These are phyloP conservation scores for Gliomastix tumulicola DNA, from an alignment of 2,329 filamentous ascomycete species.

Conservation along the genomic window DNA sequence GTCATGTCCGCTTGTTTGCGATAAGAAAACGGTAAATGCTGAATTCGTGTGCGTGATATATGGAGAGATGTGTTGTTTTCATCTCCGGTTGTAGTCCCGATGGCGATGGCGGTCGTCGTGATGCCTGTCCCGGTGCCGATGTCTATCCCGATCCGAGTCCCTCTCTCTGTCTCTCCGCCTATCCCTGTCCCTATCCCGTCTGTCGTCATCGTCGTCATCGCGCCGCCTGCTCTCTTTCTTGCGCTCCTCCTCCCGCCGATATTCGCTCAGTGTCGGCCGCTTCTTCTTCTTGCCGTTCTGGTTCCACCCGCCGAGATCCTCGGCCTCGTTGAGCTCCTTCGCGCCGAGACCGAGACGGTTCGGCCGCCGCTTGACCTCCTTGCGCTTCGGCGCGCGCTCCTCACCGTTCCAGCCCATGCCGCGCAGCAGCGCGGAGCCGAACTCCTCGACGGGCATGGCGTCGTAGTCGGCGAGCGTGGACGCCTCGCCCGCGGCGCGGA, in stretches of 20 bases:
- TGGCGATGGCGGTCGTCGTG: not conserved
- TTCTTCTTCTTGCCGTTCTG: conserved; percentile 49
- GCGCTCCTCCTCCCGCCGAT: conserved; percentile 34
- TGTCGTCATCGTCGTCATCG: conserved; percentile 34
- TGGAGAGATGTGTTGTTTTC: not conserved
- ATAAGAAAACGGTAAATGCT: too few relatives aligned
- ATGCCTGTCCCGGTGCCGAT: conserved; percentile 7
- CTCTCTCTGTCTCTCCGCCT: conserved; percentile 27
- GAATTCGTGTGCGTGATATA: too few relatives aligned
- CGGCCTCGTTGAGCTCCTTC: conserved; percentile 64
- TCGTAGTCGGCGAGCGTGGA: conserved; percentile 80
- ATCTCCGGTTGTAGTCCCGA: not conserved
- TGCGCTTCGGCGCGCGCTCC: conserved; percentile 42
- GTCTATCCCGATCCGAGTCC: conserved; percentile 14
- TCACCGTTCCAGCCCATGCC: conserved; percentile 93
- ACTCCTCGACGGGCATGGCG: conserved; percentile 87
- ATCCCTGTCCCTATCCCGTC: conserved; percentile 27
- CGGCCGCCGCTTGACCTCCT: conserved; percentile 64
- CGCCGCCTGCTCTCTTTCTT: conserved; percentile 32
- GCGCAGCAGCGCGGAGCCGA: conserved; percentile 80
- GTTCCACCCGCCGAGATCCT: conserved; percentile 77
- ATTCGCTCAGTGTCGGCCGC: conserved; percentile 42
- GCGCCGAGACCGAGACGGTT: conserved; percentile 85
- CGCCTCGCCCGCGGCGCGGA: conserved; percentile 64
- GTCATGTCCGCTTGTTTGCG: too few relatives aligned